phyloP scores from a whole-genome alignment of 164 flowering plant genomes.

The Vitis amurensis region DNA sequence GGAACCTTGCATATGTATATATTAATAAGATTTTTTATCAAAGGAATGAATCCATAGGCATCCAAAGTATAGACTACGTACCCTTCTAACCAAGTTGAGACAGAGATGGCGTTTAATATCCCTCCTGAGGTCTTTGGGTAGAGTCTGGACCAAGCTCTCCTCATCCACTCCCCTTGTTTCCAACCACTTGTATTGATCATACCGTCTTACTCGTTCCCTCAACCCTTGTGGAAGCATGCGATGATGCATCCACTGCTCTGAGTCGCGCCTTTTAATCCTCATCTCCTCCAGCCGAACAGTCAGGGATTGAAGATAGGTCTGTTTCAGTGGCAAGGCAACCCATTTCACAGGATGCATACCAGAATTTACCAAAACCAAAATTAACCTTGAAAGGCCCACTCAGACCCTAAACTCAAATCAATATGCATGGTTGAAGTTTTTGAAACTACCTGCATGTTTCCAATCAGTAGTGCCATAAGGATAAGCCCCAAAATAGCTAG shows the following conservation, averaged over 20 bases:
- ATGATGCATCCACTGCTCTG: slow-evolving; percentile 81
- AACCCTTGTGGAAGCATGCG: slow-evolving; percentile 58
- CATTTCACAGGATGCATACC: no score
- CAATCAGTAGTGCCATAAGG: slow-evolving; percentile 64
- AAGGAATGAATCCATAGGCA: no score
- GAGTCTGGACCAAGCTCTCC: slow-evolving; percentile 52
- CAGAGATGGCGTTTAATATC: slow-evolving; percentile 69
- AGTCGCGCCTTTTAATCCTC: slow-evolving; percentile 67
- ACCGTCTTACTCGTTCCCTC: slow-evolving; percentile 57
- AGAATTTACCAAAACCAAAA: background rate
- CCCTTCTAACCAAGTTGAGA: slow-evolving; percentile 57
- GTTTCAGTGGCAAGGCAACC: slow-evolving; percentile 17
- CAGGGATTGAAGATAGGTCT: slow-evolving; percentile 66
- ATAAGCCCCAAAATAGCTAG: slow-evolving; percentile 57
- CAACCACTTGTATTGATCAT: slow-evolving; percentile 70
- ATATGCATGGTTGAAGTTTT: no score
- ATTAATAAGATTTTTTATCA: no score
- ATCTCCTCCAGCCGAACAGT: slow-evolving; percentile 63
- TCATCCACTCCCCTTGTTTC: slow-evolving; percentile 73
- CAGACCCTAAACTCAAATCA: no score
- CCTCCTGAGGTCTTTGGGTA: slow-evolving; percentile 63
- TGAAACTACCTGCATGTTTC: slow-evolving; percentile 58
- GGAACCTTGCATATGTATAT: slow-evolving; percentile 44
- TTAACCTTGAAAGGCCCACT: background rate
- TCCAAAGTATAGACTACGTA: slow-evolving; percentile 15